Evolutionary conservation across 2,329 filamentous ascomycete species (phyloP).

Genomic region (Cercospora sesami): DNA sequence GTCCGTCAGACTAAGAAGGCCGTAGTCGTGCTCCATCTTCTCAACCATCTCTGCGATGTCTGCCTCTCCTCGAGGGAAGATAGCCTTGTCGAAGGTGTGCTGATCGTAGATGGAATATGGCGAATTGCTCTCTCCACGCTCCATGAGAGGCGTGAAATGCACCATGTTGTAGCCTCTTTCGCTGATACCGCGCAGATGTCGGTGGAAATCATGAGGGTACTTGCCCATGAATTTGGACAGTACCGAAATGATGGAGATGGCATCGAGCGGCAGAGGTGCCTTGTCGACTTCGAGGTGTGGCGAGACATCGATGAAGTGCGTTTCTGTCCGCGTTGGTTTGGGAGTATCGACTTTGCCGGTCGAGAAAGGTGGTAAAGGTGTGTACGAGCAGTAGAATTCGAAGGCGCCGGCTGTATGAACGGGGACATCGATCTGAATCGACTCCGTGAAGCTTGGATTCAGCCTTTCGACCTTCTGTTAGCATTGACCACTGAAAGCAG

Average conservation of each 20-base stretch:
- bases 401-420: slow-evolving; percentile 83
- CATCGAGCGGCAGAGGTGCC: slow-evolving; percentile 74
- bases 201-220: slow-evolving; percentile 87
- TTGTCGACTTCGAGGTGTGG: slow-evolving; percentile 75
- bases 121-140: slow-evolving; percentile 86
- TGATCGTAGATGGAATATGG: slow-evolving; percentile 97
- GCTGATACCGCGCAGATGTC: slow-evolving; percentile 82
- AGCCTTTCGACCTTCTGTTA: slow-evolving; percentile 57
- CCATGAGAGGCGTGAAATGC: slow-evolving; percentile 92
- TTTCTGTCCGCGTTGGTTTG: slow-evolving; percentile 61
- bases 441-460: slow-evolving; percentile 87
- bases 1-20: slow-evolving; percentile 84
- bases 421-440: slow-evolving; percentile 84
- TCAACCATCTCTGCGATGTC: slow-evolving; percentile 75
- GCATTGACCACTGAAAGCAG: slow-evolving; percentile 13
- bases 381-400: slow-evolving; percentile 91
- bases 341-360: slow-evolving; percentile 53
- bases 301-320: slow-evolving; percentile 92
- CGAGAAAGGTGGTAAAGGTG: slow-evolving; percentile 77
- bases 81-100: slow-evolving; percentile 74
- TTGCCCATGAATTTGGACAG: slow-evolving; percentile 98
- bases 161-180: slow-evolving; percentile 97
- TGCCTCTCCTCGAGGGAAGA: slow-evolving; percentile 81
- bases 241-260: slow-evolving; percentile 86
- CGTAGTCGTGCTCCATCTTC: slow-evolving; percentile 81